These are phyloP conservation scores for Porpolomopsis calyptriformis DNA, from an alignment of 768 basidiomycete genomes.

Conservation along the genomic window DNA sequence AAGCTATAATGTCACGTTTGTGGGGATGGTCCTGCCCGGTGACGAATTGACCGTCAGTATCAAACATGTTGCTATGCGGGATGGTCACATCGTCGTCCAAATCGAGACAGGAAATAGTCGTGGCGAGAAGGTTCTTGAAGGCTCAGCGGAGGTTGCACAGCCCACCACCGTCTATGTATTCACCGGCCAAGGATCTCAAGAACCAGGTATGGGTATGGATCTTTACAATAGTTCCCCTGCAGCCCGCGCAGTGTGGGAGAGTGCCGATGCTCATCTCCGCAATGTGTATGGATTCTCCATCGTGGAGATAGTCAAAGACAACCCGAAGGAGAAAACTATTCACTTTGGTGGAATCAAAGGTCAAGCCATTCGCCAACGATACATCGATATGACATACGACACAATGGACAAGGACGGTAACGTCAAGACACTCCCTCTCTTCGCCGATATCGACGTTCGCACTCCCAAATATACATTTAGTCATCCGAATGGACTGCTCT, in stretches of 20 bases:
- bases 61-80: constrained; percentile 83
- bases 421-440: constrained; percentile 92
- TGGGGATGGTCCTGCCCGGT: constrained; percentile 92
- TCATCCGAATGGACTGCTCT: constrained; percentile 88
- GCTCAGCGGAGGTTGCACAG: constrained; percentile 88
- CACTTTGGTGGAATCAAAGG: constrained; percentile 99
- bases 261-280: constrained; percentile 85
- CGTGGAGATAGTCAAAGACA: constrained; percentile 96
- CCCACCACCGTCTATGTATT: constrained; percentile 92
- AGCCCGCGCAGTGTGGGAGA: constrained; percentile 95
- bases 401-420: constrained; percentile 93
- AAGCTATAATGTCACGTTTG: constrained; percentile 92
- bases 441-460: constrained; percentile 89
- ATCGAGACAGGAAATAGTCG: constrained; percentile 76
- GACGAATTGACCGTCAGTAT: constrained; percentile 82
- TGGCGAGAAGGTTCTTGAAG: constrained; percentile 87
- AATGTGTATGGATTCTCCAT: constrained; percentile 98
- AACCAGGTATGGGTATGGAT: constrained; percentile 99
- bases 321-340: constrained; percentile 95
- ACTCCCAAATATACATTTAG: constrained; percentile 98
- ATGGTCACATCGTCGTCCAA: constrained; percentile 86
- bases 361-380: constrained; percentile 95
- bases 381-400: constrained; percentile 99
- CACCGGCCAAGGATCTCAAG: constrained; percentile 97
- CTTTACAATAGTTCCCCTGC: constrained; percentile 88